Conservation (phyloP, 208 protist species). For the Acanthamoeba castellanii region DNA sequence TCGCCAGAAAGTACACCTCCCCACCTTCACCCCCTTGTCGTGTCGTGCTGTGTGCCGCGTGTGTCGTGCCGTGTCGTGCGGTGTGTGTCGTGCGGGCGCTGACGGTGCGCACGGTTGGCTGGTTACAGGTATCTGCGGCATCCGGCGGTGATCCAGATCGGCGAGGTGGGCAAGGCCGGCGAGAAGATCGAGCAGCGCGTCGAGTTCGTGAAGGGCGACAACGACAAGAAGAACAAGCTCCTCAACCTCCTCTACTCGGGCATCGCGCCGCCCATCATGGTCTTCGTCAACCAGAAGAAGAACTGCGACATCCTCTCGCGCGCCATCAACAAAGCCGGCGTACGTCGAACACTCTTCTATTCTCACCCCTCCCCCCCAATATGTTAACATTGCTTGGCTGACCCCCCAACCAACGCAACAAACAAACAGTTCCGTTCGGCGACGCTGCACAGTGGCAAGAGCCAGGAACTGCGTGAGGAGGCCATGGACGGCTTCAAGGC, state of each 20-base stretch:
- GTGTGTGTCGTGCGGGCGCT: too few species aligned
- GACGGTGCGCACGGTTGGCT: too few species aligned
- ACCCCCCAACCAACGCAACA: too few species aligned
- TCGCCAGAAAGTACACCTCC: slow-evolving; percentile 90
- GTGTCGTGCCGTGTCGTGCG: slow-evolving; percentile 86
- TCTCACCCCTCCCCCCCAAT: not conserved
- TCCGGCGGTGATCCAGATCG: slow-evolving; percentile 60
- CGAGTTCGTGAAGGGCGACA: slow-evolving; percentile 77
- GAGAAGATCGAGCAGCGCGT: slow-evolving; percentile 86
- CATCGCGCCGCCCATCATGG: slow-evolving; percentile 90
- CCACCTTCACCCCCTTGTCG: too few species aligned
- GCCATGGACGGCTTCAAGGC: slow-evolving; percentile 90
- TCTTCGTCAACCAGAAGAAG: slow-evolving; percentile 93
- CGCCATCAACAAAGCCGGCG: slow-evolving; percentile 81
- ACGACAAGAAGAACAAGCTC: slow-evolving; percentile 88
- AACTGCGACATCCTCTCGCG: slow-evolving; percentile 83
- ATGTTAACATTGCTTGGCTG: not conserved
- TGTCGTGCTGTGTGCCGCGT: too few species aligned
- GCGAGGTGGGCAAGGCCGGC: slow-evolving; percentile 80
- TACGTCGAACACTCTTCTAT: not conserved
- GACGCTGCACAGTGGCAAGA: slow-evolving; percentile 87
- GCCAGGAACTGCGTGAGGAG: slow-evolving; percentile 89
- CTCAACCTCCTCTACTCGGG: slow-evolving; percentile 83
- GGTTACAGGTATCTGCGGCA: too few species aligned
- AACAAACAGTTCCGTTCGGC: slow-evolving; percentile 55